These are phyloP conservation scores for Claviceps humidiphila DNA, from an alignment of 2,329 filamentous ascomycete genomes.

Conservation along the genomic window DNA sequence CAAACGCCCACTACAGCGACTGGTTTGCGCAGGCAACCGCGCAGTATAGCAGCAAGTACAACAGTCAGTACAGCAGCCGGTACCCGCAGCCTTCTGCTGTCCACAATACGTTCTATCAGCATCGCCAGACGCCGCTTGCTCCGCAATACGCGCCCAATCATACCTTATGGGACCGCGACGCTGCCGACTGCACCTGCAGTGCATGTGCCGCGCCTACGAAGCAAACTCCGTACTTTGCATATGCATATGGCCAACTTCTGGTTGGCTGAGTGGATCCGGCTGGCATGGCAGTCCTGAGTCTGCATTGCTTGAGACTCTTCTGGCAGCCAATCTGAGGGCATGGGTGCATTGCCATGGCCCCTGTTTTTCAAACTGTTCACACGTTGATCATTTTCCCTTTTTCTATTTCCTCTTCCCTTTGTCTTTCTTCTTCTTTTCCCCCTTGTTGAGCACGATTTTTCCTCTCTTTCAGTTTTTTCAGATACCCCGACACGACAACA, in stretches of 20 bases:
- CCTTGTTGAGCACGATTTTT: conserved; percentile 19
- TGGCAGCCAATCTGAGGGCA: too few relatives aligned
- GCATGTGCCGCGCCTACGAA: conserved; percentile 34
- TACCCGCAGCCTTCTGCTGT: conserved; percentile 28
- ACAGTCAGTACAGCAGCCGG: conserved; percentile 26
- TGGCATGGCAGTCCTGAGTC: neutral
- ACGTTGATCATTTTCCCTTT: conserved; percentile 7
- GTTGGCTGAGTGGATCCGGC: conserved; percentile 30
- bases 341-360: too few relatives aligned
- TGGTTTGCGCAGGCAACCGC: conserved; percentile 37
- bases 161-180: conserved; percentile 37
- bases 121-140: conserved; percentile 27
- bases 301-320: neutral
- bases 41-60: too few relatives aligned
- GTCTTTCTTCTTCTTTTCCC: conserved; percentile 11
- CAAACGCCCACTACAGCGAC: conserved; percentile 43
- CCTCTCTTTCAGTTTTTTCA: conserved; percentile 19
- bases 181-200: conserved; percentile 36
- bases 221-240: conserved; percentile 32
- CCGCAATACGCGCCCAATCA: conserved; percentile 32
- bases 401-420: conserved; percentile 11
- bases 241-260: conserved; percentile 40
- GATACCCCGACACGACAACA: conserved; percentile 28
- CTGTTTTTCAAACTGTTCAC: conserved; percentile 9
- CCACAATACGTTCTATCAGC: conserved; percentile 27